Conservation (phyloP, 2,329 filamentous ascomycete species). For the Didymella glomerata region DNA sequence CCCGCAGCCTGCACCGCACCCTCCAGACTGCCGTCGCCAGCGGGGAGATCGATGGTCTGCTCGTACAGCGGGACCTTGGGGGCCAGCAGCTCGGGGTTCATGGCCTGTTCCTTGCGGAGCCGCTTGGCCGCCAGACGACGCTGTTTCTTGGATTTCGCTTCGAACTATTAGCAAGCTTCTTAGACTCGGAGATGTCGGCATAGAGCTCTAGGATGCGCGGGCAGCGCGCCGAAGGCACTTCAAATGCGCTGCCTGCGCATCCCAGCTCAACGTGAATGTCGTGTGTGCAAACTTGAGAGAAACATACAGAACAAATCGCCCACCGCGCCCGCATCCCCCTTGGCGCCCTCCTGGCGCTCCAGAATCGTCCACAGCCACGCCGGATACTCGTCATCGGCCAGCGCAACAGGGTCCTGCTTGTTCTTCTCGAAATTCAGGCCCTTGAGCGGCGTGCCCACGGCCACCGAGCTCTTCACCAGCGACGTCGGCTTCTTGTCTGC, state of each 20-base stretch:
- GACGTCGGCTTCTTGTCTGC: conserved; percentile 43
- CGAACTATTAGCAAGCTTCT: neutral
- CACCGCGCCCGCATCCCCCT: conserved; percentile 61
- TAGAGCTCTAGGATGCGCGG: no score
- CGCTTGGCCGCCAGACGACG: conserved; percentile 74
- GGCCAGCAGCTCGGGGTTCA: conserved; percentile 70
- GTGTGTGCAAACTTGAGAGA: neutral
- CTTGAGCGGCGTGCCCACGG: conserved; percentile 73
- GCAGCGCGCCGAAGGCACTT: no score
- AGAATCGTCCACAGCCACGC: conserved; percentile 81
- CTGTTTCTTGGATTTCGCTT: conserved; percentile 80
- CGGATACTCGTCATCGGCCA: conserved; percentile 79
- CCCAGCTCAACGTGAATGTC: no score
- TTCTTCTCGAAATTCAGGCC: conserved; percentile 83
- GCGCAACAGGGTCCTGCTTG: conserved; percentile 74
- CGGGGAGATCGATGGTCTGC: conserved; percentile 78
- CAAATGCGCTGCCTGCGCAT: no score
- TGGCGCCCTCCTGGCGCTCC: conserved; percentile 64
- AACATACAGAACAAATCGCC: conserved; percentile 83
- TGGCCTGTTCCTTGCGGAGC: conserved; percentile 67
- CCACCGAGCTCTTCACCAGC: conserved; percentile 59
- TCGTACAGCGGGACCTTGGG: conserved; percentile 76
- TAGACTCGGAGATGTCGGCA: no score
- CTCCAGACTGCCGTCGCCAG: conserved; percentile 57
- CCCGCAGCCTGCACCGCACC: conserved; percentile 57